Evolutionary conservation across 352 stramenopile species (phyloP), one percentile per base, ranked within the genome.

Genomic region (Nothophytophthora sp.): DNA sequence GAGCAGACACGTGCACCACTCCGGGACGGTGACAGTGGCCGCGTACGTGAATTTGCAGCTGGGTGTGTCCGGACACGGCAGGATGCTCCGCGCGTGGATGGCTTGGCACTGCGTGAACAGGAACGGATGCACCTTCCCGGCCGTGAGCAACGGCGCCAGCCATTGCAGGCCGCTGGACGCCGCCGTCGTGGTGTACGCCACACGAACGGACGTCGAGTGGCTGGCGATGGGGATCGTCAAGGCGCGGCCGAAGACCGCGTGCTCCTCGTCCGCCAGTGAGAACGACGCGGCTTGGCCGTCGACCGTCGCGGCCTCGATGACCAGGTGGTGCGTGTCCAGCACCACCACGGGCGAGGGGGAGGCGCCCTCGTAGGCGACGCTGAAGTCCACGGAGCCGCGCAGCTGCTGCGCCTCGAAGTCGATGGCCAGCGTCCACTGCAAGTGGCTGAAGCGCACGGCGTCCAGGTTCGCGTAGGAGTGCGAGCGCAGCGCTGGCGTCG

Each of bases 61-160:
- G 3, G 94, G 95, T 15, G 86, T 88, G 77, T 99, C 97, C 20
- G 97, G 92, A 63, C 95, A 98, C n/a, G 97, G 97, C 27, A 99
- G 46, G 29, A 99, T 73, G 5, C 80, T 96, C 19, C 97, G 84
- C 7, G 94, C 93, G 65, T 99, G 96, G 64, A 99, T 99, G 5
- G 96, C 95, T 33, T 92, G 82, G 55, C 86, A 96, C 59, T 98
- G 92, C 18, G 92, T 98, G 67, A 98, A 98, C 20, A 98, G 70
- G 67, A 98, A 99, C 9, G 96, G 96, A 52, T 95, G 76, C 37
- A 83, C 87, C 63, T 98, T 97, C 15, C 88, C 94, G 16, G 92
- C 89, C 30, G 96, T 99, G 63, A 98, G 95, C 49, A 90, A 77
- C 36, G 96, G 96, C 6, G 72, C 69, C 11, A 99, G 81, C 90